Conservation (phyloP, 2,329 filamentous ascomycete species). For the Microdochium trichocladiopsis region DNA sequence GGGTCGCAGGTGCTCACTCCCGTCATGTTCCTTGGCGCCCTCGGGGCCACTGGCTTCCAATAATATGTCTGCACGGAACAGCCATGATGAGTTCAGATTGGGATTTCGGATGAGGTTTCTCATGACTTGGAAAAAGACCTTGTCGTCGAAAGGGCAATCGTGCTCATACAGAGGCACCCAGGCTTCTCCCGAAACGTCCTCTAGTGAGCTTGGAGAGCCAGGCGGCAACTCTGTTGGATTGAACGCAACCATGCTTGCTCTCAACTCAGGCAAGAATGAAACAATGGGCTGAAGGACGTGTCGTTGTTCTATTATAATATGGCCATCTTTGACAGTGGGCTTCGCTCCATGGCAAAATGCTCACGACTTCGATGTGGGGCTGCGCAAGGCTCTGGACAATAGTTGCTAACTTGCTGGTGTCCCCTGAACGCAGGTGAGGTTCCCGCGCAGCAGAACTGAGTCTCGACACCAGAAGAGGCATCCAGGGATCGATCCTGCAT, state of each 20-base stretch:
- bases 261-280: too few relatives aligned
- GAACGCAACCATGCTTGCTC: constrained; percentile 2
- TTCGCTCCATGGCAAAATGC: too few relatives aligned
- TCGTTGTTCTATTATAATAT: too few relatives aligned
- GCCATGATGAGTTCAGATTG: constrained; percentile 70
- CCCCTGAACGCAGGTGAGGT: too few relatives aligned
- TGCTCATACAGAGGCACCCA: constrained; percentile 52
- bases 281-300: too few relatives aligned
- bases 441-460: too few relatives aligned
- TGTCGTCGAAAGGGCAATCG: constrained; percentile 54
- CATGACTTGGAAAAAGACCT: constrained; percentile 61
- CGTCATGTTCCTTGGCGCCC: constrained; percentile 7
- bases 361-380: too few relatives aligned
- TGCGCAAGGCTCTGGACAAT: too few relatives aligned
- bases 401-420: too few relatives aligned
- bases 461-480: too few relatives aligned
- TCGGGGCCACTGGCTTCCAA: constrained; percentile 32
- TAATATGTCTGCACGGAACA: constrained; percentile 73
- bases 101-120: constrained; percentile 71
- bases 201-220: constrained; percentile 23
- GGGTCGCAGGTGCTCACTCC: background rate
- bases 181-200: constrained; percentile 22
- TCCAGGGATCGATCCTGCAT: too few relatives aligned
- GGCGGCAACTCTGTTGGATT: constrained; percentile 24
- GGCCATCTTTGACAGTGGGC: too few relatives aligned